These are phyloP conservation scores for Alternaria rosae DNA, from an alignment of 2,329 filamentous ascomycete genomes.

Conservation along the genomic window DNA sequence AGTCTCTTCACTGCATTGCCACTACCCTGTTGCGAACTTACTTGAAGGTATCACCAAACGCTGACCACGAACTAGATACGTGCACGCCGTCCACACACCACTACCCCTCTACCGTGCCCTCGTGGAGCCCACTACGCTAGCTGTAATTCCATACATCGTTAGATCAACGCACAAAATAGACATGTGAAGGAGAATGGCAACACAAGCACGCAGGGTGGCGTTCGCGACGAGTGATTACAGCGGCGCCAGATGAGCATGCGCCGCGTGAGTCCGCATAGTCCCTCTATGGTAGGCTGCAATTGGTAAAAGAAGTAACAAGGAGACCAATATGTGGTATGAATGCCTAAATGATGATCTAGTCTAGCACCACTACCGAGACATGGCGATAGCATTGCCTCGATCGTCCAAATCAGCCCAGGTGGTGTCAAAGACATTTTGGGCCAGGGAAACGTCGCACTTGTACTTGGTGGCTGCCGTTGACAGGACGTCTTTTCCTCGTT, in stretches of 20 bases:
- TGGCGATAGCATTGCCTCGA: not conserved
- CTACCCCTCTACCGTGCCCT: not conserved
- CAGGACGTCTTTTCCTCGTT: not conserved
- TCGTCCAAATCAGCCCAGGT: not conserved
- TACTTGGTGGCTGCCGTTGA: constrained; percentile 9
- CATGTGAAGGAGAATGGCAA: constrained; percentile 4
- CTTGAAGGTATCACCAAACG: constrained; percentile 11
- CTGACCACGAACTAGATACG: constrained; percentile 7
- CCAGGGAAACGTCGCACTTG: constrained; percentile 13
- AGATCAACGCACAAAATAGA: not conserved
- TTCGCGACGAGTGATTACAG: not conserved
- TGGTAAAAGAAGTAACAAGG: not conserved
- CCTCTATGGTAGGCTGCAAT: not conserved
- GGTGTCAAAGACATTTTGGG: not conserved
- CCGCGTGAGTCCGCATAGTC: not conserved
- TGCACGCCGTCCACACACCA: constrained; percentile 4
- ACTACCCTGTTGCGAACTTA: constrained; percentile 5
- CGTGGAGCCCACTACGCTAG: constrained; percentile 11
- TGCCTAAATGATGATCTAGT: not conserved
- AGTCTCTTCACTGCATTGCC: not conserved
- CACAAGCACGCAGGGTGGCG: constrained; percentile 6
- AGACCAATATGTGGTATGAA: not conserved
- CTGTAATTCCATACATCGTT: not conserved
- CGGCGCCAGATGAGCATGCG: not conserved
- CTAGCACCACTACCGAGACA: not conserved